Evolutionary conservation across 495 filamentous ascomycete genomes (phyloP), one percentile per base, ranked within the genome.

Genomic region (Talaromyces ruber): DNA sequence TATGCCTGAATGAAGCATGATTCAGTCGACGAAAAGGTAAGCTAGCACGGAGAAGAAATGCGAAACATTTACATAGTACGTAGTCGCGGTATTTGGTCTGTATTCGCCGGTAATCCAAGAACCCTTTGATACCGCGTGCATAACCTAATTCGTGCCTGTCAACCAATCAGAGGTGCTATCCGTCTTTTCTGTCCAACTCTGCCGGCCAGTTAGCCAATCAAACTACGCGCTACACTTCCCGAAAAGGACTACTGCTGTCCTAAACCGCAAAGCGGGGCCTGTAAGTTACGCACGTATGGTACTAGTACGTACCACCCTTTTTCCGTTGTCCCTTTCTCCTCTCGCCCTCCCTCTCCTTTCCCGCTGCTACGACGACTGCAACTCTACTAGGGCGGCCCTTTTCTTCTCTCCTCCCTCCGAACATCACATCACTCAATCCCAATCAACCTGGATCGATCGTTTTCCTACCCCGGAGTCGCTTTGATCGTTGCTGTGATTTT

Each of bases 291-390:
- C 43, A 47, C 18, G 43, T 21, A 2, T 47, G 18, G 43, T 47
- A 47, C 43, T 47, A 21, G 16, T 18, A 45, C 39, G 39, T 47
- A 47, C 43, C 43, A 47, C 43, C 43, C 66, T 65, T 63, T 58
- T 66, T 60, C 60, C 62, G 50, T 61, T 70, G 64, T 64, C 63
- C 53, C 62, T 65, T 60, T 62, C 62, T 67, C 60, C 53, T 58
- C 22, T 24, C 24, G 6, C 51, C 64, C 68, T 67, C 65, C 61
- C 65, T 47, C 56, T 51, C 32, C 63, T 54, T 59, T 64, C 64
- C 59, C 67, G 50, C 59, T 29, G n/a, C 39, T 47, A 61, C 64
- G 32, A 58, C 60, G 22, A 9, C 45, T 50, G 47, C 65, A 63
- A 57, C 58, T 66, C 14, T 16, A 45, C 39, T n/a, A n/a, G 3